These are phyloP conservation scores for Monosporozyma unispora DNA, from an alignment of 805 yeast species.

Conservation along the genomic window DNA sequence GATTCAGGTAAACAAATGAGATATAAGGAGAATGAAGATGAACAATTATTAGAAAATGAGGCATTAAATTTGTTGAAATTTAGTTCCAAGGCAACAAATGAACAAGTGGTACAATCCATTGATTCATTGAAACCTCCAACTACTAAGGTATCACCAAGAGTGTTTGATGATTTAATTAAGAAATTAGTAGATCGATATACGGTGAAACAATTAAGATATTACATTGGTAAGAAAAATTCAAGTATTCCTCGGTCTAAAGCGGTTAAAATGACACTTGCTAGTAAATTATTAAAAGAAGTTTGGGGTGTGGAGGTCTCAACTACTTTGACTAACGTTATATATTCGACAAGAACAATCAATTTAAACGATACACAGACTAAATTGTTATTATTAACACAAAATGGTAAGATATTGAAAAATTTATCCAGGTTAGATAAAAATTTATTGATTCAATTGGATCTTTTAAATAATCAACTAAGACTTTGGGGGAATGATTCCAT, in stretches of 20 bases:
- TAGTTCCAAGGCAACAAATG: slow-evolving; percentile 16
- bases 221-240: slow-evolving; percentile 9
- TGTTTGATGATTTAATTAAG: slow-evolving; percentile 15
- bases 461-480: slow-evolving; percentile 6
- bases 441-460: slow-evolving; percentile 6
- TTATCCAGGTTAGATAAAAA: slow-evolving; percentile 21
- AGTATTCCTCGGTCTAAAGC: neutral
- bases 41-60: neutral
- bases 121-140: slow-evolving; percentile 20
- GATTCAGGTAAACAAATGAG: neutral
- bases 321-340: neutral
- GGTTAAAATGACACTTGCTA: slow-evolving; percentile 11
- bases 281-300: slow-evolving; percentile 10
- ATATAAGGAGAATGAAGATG: no score
- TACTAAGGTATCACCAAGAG: slow-evolving; percentile 13
- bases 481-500: slow-evolving; percentile 13
- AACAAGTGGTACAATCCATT: slow-evolving; percentile 24
- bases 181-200: slow-evolving; percentile 21
- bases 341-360: slow-evolving; percentile 2
- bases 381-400: slow-evolving; percentile 23
- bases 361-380: slow-evolving; percentile 5
- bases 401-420: slow-evolving; percentile 28
- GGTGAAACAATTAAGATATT: slow-evolving; percentile 20
- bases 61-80: slow-evolving; percentile 11
- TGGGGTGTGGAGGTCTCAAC: slow-evolving; percentile 15